Percentiles rank a stretch among this genome's conserved stretches.
Conservation (phyloP, 1,284 basidiomycete species). For the Coniferiporia sulphurascens region DNA sequence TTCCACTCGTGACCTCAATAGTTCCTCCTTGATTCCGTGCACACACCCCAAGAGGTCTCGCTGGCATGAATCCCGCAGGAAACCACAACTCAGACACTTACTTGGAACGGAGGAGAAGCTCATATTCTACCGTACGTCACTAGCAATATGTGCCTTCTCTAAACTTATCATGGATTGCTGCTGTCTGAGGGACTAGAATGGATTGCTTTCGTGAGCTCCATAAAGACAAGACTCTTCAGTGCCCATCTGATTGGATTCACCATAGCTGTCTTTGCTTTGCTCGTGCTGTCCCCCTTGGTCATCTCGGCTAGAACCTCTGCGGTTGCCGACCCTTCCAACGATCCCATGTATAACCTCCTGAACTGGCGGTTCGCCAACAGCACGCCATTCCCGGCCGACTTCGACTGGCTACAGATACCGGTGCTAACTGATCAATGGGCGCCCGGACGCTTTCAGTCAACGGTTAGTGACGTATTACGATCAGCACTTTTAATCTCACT, state of each 20-base stretch:
- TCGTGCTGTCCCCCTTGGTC: not conserved
- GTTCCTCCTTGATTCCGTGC: not conserved
- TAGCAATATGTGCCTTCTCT: slow-evolving; percentile 4
- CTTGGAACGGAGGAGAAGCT: not conserved
- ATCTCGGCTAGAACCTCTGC: not conserved
- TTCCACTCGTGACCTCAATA: not conserved
- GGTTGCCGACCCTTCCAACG: slow-evolving; percentile 41
- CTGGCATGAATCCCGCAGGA: not conserved
- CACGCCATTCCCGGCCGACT: slow-evolving; percentile 36
- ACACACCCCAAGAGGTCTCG: not conserved
- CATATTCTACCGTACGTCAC: not conserved
- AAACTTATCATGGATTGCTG: not conserved
- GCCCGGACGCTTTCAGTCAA: slow-evolving; percentile 44
- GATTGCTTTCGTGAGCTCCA: not conserved
- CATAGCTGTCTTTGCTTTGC: not conserved
- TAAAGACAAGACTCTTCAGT: not conserved
- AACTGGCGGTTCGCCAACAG: slow-evolving; percentile 49
- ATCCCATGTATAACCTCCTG: slow-evolving; percentile 45
- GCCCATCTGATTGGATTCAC: not conserved
- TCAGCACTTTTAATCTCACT: slow-evolving; percentile 2
- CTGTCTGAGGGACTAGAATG: not conserved
- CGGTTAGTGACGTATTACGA: slow-evolving; percentile 28
- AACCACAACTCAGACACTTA: not conserved
- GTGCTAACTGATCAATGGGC: slow-evolving; percentile 42
- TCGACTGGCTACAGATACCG: slow-evolving; percentile 44